phyloP scores from a whole-genome alignment of 495 filamentous ascomycete species.

The Jackrogersella multiformis region DNA sequence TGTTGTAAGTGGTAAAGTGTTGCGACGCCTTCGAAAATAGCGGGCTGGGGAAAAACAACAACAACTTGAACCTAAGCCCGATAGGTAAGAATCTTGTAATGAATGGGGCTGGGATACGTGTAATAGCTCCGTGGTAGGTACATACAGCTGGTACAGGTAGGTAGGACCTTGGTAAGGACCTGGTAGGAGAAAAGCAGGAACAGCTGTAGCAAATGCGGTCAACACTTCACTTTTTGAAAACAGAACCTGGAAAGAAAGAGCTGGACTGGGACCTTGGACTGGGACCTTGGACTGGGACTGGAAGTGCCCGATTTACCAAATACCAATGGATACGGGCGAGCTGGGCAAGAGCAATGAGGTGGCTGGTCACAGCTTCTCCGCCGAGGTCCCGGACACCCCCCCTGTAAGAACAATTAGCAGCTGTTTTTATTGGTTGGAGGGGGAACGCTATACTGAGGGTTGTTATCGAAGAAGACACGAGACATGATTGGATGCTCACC shows the following conservation, averaged over 20 bases:
- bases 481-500: conserved; percentile 21
- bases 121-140: too few species aligned
- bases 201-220: conserved; percentile 7
- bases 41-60: conserved; percentile 25
- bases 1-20: conserved; percentile 7
- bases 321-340: background rate
- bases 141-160: background rate
- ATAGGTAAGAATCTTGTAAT: conserved; percentile 13
- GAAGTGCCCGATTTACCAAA: conserved; percentile 29
- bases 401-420: conserved; percentile 31
- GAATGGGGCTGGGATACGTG: conserved; percentile 37
- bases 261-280: too few species aligned
- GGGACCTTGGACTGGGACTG: too few species aligned
- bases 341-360: conserved; percentile 16
- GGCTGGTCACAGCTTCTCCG: conserved; percentile 33
- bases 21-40: conserved; percentile 18
- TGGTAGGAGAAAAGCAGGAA: background rate
- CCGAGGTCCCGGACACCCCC: conserved; percentile 9
- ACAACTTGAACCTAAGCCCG: conserved; percentile 22
- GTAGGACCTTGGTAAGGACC: background rate
- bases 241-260: conserved; percentile 6
- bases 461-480: background rate
- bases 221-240: conserved; percentile 2
- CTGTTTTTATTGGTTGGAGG: conserved; percentile 39
- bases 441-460: conserved; percentile 27